A percentile compares a stretch with the other conserved stretches of the same genome.
phyloP scores from a whole-genome alignment of 169 alveolate genomes.

The Plasmodium yoelii region DNA sequence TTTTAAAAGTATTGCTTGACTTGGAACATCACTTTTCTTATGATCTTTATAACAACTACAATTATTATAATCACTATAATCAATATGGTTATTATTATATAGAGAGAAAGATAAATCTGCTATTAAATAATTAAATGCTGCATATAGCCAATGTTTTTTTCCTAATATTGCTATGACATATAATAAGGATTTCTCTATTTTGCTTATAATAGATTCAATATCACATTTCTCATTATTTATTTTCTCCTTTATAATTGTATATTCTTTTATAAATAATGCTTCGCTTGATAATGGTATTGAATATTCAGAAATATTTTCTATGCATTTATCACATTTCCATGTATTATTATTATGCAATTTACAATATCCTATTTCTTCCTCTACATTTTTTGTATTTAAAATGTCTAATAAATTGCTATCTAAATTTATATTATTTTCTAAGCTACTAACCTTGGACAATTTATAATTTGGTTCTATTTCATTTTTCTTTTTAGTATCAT shows the following conservation, averaged over 20 bases:
- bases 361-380: slow-evolving; percentile 44
- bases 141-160: slow-evolving; percentile 75
- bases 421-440: slow-evolving; percentile 31
- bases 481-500: neutral
- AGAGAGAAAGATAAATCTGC: slow-evolving; percentile 63
- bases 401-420: slow-evolving; percentile 26
- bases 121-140: slow-evolving; percentile 59
- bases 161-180: slow-evolving; percentile 62
- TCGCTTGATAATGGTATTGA: slow-evolving; percentile 63
- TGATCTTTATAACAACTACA: neutral
- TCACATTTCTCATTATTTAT: slow-evolving; percentile 25
- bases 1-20: slow-evolving; percentile 32
- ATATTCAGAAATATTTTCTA: slow-evolving; percentile 12
- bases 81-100: slow-evolving; percentile 13
- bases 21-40: neutral
- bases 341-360: slow-evolving; percentile 40
- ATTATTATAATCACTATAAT: neutral
- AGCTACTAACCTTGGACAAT: slow-evolving; percentile 8
- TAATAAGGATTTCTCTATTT: slow-evolving; percentile 32
- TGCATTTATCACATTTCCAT: slow-evolving; percentile 61
- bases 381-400: slow-evolving; percentile 48
- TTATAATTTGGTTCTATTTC: neutral
- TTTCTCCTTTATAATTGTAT: slow-evolving; percentile 46
- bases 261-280: slow-evolving; percentile 28
- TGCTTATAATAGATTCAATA: slow-evolving; percentile 16